Evolutionary conservation across 108 stramenopile species (phyloP), one percentile per base, ranked within the genome.

Genomic region (Asterionellopsis glacialis): DNA sequence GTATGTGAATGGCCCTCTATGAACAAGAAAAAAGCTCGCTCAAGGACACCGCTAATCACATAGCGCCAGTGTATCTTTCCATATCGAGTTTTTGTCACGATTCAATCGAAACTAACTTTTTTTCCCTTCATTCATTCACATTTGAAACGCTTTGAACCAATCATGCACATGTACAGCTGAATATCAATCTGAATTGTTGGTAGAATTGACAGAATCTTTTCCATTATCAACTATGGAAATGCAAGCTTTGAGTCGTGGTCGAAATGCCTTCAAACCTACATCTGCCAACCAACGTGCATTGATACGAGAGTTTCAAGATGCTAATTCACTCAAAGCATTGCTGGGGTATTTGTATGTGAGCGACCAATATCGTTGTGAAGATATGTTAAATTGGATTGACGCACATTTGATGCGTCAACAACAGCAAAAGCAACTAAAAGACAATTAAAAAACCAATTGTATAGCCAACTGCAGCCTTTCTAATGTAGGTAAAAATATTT

Each of bases 291-390:
- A 73, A 41, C 66, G 77, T 42, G 75, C 84, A 19, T 33, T 7
- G 5, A 33, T 33, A 33, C 68, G 67, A 27, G 78, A 72, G 0
- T 88, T 85, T 57, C 88, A 90, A 74, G 92, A 90, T 80, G 83
- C 92, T n/a, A 90, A 85, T 45, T 82, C 92, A 24, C 71, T 93
- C 24, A 88, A 93, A 65, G 87, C 88, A 18, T 56, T 93, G 51
- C 47, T 93, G 55, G 92, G 92, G 24, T 93, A 87, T 55, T 51
- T 86, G 9, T 93, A 84, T 58, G 79, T 93, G 11, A 60, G 24
- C 11, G 83, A 88, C 58, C 65, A 62, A 61, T 41, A 66, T 49
- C 63, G 92, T 50, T 88, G 87, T 68, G 28, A 18, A 23, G 81
- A 87, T 33, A 66, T 93, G 57, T 62, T 93, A 3, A 51, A 65